Conservation (phyloP, 75 land plant species). For the Pseudotsuga menziesii region DNA sequence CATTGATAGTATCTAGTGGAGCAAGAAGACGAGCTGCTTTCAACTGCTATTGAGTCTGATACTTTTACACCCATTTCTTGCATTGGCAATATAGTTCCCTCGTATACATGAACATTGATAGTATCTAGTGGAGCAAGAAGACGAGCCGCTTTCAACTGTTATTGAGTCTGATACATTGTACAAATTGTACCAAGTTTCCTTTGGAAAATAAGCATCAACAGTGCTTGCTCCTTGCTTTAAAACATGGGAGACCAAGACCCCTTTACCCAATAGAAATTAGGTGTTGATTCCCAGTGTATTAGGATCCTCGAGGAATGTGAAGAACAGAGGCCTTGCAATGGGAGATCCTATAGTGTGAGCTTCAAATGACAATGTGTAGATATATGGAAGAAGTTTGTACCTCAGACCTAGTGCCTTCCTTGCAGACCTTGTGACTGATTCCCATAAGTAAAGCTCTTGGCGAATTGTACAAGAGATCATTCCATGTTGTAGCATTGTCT, state of each 20-base stretch:
- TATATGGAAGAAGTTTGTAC: slow-evolving; percentile 36
- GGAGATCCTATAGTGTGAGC: too few relatives aligned
- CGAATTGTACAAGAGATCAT: too few relatives aligned
- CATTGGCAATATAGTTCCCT: slow-evolving; percentile 71
- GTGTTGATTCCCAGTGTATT: slow-evolving; percentile 39
- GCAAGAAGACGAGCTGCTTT: slow-evolving; percentile 47
- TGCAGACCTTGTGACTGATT: slow-evolving; percentile 44
- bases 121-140: slow-evolving; percentile 67
- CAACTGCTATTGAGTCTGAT: slow-evolving; percentile 1
- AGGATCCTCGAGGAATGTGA: slow-evolving; percentile 42
- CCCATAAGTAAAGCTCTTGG: slow-evolving; percentile 57
- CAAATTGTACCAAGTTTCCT: slow-evolving; percentile 78
- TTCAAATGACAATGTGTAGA: slow-evolving; percentile 34
- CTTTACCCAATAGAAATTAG: slow-evolving; percentile 68
- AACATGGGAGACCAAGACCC: slow-evolving; percentile 58
- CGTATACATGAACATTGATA: slow-evolving; percentile 72
- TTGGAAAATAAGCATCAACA: slow-evolving; percentile 74
- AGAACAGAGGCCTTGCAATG: slow-evolving; percentile 23
- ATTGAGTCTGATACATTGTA: neutral
- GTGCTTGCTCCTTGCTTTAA: slow-evolving; percentile 24
- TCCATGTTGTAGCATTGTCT: too few relatives aligned
- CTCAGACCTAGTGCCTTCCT: too few relatives aligned
- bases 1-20: slow-evolving; percentile 67
- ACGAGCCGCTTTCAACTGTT: slow-evolving; percentile 19
- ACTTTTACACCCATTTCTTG: slow-evolving; percentile 61